These are phyloP conservation scores for Amanita exitialis DNA, from an alignment of 768 basidiomycete species.

Conservation along the genomic window DNA sequence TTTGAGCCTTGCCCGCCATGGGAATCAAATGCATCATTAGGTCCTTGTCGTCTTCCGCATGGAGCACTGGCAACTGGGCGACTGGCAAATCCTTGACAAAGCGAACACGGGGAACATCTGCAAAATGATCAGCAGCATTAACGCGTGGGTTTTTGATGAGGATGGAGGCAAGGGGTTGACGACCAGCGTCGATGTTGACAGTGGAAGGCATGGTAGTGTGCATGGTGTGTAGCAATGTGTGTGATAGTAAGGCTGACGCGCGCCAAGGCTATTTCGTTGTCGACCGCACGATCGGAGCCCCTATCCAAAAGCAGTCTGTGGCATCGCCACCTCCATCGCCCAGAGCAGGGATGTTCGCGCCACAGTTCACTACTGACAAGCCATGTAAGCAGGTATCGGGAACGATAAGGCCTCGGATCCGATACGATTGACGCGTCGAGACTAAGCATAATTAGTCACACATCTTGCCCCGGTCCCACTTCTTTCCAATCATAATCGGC, in stretches of 20 bases:
- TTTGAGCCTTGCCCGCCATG: not conserved
- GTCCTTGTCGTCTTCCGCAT: not conserved
- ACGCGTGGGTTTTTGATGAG: not conserved
- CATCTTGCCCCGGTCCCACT: too few species aligned
- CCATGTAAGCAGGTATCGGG: too few species aligned
- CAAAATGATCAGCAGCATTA: not conserved
- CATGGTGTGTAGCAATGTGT: not conserved
- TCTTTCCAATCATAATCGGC: too few species aligned
- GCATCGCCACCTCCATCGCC: too few species aligned
- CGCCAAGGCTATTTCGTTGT: too few species aligned
- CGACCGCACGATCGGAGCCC: too few species aligned
- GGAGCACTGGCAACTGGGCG: not conserved
- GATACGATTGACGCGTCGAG: too few species aligned
- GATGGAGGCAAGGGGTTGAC: not conserved
- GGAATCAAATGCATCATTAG: not conserved
- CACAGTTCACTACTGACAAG: too few species aligned
- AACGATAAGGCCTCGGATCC: too few species aligned
- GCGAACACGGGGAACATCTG: not conserved
- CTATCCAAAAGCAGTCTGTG: too few species aligned
- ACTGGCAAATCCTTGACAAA: not conserved
- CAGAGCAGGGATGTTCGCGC: too few species aligned
- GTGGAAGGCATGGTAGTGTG: not conserved
- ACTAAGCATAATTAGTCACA: too few species aligned
- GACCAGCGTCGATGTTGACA: not conserved
- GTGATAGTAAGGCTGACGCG: not conserved